Conservation (phyloP, 176 grass and related monocot species). For the Paspalum vaginatum region DNA sequence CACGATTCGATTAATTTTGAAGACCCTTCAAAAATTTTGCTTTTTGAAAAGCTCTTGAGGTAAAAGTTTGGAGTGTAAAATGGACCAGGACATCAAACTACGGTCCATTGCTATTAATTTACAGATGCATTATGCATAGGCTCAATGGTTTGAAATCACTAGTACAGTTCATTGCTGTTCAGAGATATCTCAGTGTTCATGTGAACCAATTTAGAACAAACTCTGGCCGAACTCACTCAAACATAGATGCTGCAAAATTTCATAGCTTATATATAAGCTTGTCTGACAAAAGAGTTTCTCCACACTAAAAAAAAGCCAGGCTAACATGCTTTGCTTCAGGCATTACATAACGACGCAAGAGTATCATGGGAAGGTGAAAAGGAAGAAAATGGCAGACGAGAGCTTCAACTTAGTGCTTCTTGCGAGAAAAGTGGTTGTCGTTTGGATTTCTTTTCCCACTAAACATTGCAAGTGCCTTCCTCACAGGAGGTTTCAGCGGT, state of each 20-base stretch:
- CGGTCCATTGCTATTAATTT: no score
- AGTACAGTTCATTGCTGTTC: not conserved
- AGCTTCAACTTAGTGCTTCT: conserved; percentile 47
- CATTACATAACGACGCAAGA: not conserved
- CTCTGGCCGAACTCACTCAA: not conserved
- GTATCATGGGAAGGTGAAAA: not conserved
- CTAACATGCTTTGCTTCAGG: not conserved
- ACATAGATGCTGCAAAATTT: conserved; percentile 29
- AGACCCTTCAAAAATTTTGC: no score
- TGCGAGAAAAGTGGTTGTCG: conserved; percentile 93
- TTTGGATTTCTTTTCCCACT: conserved; percentile 94
- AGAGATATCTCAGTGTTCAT: not conserved
- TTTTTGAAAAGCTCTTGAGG: not conserved
- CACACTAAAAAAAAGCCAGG: not conserved
- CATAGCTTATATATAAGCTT: not conserved
- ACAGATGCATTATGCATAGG: not conserved
- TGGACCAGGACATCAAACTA: not conserved
- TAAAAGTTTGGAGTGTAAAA: not conserved
- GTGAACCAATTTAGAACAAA: not conserved
- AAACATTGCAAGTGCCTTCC: conserved; percentile 82
- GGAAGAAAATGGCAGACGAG: not conserved
- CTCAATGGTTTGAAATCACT: not conserved
- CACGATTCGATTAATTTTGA: not conserved
- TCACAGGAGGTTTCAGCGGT: conserved; percentile 81
- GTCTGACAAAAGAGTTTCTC: no score